Conservation (phyloP, 768 basidiomycete genomes). For the Stropharia rugosoannulata region DNA sequence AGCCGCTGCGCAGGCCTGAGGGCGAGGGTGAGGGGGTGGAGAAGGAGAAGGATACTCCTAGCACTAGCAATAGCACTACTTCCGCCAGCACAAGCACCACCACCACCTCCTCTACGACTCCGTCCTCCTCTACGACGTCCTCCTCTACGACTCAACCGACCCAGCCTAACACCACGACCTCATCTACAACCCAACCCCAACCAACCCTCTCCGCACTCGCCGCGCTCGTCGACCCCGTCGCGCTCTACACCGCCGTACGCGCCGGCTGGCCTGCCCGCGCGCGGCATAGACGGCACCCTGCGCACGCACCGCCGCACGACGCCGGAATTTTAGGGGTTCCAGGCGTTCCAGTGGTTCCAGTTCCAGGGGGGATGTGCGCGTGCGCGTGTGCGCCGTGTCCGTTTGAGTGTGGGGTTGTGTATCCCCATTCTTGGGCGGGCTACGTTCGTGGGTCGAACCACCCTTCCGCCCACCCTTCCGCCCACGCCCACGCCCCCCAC, state of each 20-base stretch:
- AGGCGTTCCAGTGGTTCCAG: no score
- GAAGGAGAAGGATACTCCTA: no score
- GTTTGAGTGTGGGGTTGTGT: constrained; percentile 60
- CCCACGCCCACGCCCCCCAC: constrained; percentile 36
- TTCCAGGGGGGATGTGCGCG: constrained; percentile 54
- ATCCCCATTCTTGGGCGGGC: no score
- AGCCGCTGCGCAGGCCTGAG: constrained; percentile 47
- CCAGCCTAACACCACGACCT: no score
- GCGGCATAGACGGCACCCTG: constrained; percentile 20
- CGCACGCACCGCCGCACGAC: no score
- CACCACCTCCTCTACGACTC: no score
- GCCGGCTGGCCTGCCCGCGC: neutral
- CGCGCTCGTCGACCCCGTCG: neutral
- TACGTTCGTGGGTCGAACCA: no score
- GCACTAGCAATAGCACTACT: no score
- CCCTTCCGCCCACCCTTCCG: constrained; percentile 70
- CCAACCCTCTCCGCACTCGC: neutral
- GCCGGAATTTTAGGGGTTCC: no score
- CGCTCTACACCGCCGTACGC: neutral
- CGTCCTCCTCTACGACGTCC: no score
- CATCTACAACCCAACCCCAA: neutral
- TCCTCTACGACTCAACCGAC: no score
- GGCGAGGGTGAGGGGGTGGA: neutral
- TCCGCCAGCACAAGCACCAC: no score
- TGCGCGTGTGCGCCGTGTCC: constrained; percentile 60